These are phyloP conservation scores for Rehmannia glutinosa DNA, from an alignment of 257 asterid genomes.

Conservation along the genomic window DNA sequence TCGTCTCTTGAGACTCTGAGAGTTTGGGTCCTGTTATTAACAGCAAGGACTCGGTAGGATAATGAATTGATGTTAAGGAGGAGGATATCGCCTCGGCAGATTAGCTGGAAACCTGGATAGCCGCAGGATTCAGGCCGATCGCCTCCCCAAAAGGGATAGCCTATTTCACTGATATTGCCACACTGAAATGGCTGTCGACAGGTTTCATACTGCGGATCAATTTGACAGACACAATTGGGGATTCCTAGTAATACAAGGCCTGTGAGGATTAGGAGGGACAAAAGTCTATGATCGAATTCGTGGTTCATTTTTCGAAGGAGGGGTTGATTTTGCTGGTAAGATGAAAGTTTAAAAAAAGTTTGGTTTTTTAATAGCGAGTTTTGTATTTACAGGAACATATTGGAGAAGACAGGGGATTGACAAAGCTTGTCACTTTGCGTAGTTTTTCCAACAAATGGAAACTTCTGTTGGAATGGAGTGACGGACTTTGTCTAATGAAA, in stretches of 20 bases:
- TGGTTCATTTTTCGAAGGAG: constrained; percentile 27
- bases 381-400: background rate
- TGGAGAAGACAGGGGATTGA: background rate
- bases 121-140: constrained; percentile 30
- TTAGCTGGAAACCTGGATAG: constrained; percentile 32
- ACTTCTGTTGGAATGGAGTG: constrained; percentile 37
- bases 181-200: constrained; percentile 27
- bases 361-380: background rate
- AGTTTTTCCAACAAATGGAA: constrained; percentile 24
- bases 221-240: constrained; percentile 22
- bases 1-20: constrained; percentile 35
- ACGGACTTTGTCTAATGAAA: background rate
- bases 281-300: background rate
- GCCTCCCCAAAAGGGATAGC: constrained; percentile 48
- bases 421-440: background rate
- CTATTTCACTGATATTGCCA: background rate
- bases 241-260: constrained; percentile 13
- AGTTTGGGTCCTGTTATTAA: background rate
- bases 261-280: constrained; percentile 2
- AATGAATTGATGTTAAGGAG: constrained; percentile 8
- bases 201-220: background rate
- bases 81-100: constrained; percentile 6
- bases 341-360: background rate
- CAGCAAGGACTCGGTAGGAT: constrained; percentile 13
- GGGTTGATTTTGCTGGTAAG: background rate